phyloP scores from a whole-genome alignment of 148 eudicot genomes.

The Heliamphora exappendiculata region DNA sequence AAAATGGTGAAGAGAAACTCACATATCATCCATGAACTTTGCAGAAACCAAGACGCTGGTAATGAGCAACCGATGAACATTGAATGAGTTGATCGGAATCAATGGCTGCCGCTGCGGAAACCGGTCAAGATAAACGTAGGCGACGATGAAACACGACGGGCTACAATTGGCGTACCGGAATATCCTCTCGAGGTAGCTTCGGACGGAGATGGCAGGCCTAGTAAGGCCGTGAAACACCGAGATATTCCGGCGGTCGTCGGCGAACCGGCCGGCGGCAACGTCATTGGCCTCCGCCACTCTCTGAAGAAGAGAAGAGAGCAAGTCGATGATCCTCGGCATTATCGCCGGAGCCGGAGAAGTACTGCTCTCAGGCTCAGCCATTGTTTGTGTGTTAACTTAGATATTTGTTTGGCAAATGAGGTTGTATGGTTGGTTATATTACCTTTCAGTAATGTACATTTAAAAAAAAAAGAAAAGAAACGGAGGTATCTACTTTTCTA shows the following conservation, averaged over 20 bases:
- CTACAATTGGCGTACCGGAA: conserved; percentile 79
- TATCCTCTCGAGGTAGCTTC: conserved; percentile 61
- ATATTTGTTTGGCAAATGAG: not conserved
- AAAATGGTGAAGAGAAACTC: conserved; percentile 22
- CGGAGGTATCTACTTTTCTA: too few relatives aligned
- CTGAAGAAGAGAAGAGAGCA: conserved; percentile 51
- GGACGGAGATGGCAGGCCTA: conserved; percentile 56
- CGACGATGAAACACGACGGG: conserved; percentile 60
- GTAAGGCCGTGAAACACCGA: conserved; percentile 62
- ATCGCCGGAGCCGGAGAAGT: conserved; percentile 4
- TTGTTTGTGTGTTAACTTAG: not conserved
- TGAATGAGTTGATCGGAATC: conserved; percentile 57
- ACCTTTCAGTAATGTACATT: too few relatives aligned
- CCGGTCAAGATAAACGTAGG: conserved; percentile 72
- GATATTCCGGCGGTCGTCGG: conserved; percentile 15
- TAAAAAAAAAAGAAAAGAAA: too few relatives aligned
- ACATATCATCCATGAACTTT: conserved; percentile 83
- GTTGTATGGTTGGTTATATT: not conserved
- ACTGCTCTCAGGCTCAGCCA: conserved; percentile 32
- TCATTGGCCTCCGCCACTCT: conserved; percentile 60
- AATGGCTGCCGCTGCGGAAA: conserved; percentile 56
- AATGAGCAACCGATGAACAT: conserved; percentile 73
- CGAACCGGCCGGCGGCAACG: conserved; percentile 13
- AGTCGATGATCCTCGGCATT: conserved; percentile 39
- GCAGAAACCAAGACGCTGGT: conserved; percentile 73